Evolutionary conservation across 2,329 filamentous ascomycete species (phyloP), one percentile per base, ranked within the genome.

Genomic region (Cladorrhinum sp.): DNA sequence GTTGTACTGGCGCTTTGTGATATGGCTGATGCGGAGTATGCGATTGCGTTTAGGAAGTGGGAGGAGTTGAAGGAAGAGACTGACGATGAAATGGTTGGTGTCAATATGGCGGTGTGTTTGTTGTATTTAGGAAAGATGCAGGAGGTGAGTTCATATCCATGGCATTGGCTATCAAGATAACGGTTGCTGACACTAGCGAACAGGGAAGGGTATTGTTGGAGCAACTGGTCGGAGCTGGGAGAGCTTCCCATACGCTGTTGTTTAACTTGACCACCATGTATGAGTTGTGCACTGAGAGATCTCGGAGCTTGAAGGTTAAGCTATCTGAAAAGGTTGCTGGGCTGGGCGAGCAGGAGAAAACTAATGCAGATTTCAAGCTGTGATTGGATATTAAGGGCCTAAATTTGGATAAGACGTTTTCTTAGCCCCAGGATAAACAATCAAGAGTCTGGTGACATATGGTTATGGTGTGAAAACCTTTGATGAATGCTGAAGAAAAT

Each of bases 221-320:
- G 68, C 75, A 77, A 0, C 76, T 96, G 10, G 79, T 92, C 0
- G 79, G 85, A 2, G 72, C 78, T 0, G 84, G 86, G 1, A 78
- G 85, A 45, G 84, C 85, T 0, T 97, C 93, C 60, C 87, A 90
- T 64, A 90, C 90, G 0, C 76, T 96, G 2, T 84, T 96, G 0
- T 96, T 97, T 76, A 98, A 98, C 72, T 75, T 99, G 12, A 86
- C 88, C 10, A 98, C 93, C 0, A 85, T 96, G 68, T 98, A 96
- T 72, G 95, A 98, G 75, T 81, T 98, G 7, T 95, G 90, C 71
- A 93, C 90, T 0, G 93, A 98, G 68, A 83, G 84, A 63, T 85
- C 91, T 48, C 79, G 84, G 53, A 81, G 81, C 12, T 75, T 89
- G 67, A 98, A 98, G 79, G 74, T 84, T 27, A 79, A 77, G 24